A percentile compares a stretch with the other conserved stretches of the same genome.
Conservation (phyloP, 129 eudicot genomes). For the Helianthus tuberosus region DNA sequence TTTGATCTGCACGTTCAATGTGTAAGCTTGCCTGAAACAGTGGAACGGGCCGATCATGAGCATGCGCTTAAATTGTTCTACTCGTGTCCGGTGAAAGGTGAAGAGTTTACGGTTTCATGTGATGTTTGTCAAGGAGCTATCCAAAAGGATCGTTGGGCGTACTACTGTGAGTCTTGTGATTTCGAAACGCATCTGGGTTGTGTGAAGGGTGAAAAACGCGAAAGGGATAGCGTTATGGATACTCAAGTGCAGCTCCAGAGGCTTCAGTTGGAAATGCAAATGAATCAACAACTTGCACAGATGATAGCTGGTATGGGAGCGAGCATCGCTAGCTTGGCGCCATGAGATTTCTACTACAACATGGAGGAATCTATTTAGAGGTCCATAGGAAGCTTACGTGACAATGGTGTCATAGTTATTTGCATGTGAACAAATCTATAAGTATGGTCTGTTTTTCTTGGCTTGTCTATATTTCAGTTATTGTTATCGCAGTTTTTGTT, state of each 20-base stretch:
- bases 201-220: conserved; percentile 40
- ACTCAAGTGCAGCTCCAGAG: conserved; percentile 16
- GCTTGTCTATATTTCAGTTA: too few relatives aligned
- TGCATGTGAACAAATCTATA: too few relatives aligned
- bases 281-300: conserved; percentile 39
- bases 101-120: conserved; percentile 38
- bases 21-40: conserved; percentile 53
- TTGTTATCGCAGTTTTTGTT: too few relatives aligned
- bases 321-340: conserved; percentile 35
- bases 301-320: conserved; percentile 35
- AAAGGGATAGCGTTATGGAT: background rate
- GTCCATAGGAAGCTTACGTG: too few relatives aligned
- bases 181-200: conserved; percentile 67
- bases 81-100: conserved; percentile 38
- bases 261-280: conserved; percentile 41
- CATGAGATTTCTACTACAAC: too few relatives aligned
- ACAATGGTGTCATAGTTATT: too few relatives aligned
- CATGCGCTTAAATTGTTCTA: conserved; percentile 51
- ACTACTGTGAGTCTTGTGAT: conserved; percentile 58
- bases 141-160: conserved; percentile 61
- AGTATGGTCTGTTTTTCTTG: too few relatives aligned
- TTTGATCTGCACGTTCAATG: conserved; percentile 70
- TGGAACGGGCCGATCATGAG: conserved; percentile 50
- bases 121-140: conserved; percentile 54
- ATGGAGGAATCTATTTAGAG: too few relatives aligned